Base-by-base conservation (phyloP, 106 monocot species). In the Narthecium ossifragum region DNA sequence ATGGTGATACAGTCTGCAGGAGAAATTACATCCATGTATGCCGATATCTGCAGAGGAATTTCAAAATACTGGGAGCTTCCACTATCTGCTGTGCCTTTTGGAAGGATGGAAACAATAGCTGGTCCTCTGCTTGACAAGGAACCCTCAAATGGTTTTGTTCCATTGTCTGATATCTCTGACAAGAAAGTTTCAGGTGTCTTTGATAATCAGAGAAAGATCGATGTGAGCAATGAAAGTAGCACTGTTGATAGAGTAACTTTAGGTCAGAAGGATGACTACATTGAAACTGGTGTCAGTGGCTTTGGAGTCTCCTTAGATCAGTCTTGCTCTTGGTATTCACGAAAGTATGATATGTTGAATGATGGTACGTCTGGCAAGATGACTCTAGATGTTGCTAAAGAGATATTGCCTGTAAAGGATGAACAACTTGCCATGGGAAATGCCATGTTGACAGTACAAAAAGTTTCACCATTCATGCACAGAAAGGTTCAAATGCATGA, bases 51-150 rank as follows among this genome's bases (percentile, higher is more conserved):
- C 55, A 66, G 51, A 25, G 72, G 65, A 17, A 86, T 92, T 49
- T 65, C 68, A 46, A 70, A 71, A 61, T 86, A 92, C 63, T 92
- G 80, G 83, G 66, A 68, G 18, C 17, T 78, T 65, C 52, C 75
- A 67, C 28, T 50, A 10, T 9, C 17, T 11, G 55, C 0, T 31
- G 28, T 39, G 51, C 47, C 25, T 22, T 11, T 22, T 66, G 57
- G 54, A 43, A 59, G 29, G 50, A 23, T n/a, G 38, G 66, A 57
- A 37, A 26, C 55, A 53, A 18, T 17, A 32, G 43, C 23, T 46
- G 40, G 46, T 63, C 30, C 23, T 51, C 59, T 20, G 18, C 21
- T 20, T 33, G 22, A 46, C 46, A 66, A 57, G 38, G 66, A 74
- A 51, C 32, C 14, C 71, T 1, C 23, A 64, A 14, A 23, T 54